Base-by-base conservation (phyloP, 78 protist species). In the Dictyostelium citrinum region DNA sequence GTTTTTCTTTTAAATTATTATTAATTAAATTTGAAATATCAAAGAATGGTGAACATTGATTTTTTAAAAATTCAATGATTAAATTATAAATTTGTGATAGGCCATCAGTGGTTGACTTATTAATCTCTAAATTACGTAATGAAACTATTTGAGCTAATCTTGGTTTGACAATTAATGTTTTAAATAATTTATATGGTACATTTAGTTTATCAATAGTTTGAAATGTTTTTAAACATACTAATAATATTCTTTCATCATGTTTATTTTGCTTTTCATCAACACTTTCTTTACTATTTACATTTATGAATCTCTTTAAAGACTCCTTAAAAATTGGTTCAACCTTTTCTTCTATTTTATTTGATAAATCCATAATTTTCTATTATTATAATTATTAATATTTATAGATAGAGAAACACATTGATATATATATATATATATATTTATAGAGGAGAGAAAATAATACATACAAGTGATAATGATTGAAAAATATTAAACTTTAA, bases 311-410 rank as follows among this genome's bases (percentile, higher is more conserved):
- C 37, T 61, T 74, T 27, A 86, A n/a, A 39, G 84, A 39, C 4
- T 74, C 92, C 77, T 77, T 74, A 61, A 76, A 86, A 29, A 86
- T 76, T 41, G 92, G 92, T 45, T 86, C 92, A 20, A 86, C 79
- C 10, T 86, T 86, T n/a, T 39, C 41, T n/a, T 76, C 68, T 16
- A 86, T 86, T 11, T 74, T 43, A 31, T 77, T 74, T 60, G 92
- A 75, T 77, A 86, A 41, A 33, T 77, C 92, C 22, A 24, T 29
- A 49, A 86, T 37, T 86, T 86, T 86, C 92, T n/a, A n/a, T n/a
- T n/a, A n/a, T n/a, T n/a, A n/a, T n/a, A n/a, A n/a, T n/a, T n/a
- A n/a, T n/a, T n/a, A n/a, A n/a, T n/a, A n/a, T n/a, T n/a, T n/a
- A n/a, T n/a, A n/a, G n/a, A n/a, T n/a, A n/a, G n/a, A n/a, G n/a